Base-by-base conservation (phyloP, 306 rosid genomes). In the Quercus robur region DNA sequence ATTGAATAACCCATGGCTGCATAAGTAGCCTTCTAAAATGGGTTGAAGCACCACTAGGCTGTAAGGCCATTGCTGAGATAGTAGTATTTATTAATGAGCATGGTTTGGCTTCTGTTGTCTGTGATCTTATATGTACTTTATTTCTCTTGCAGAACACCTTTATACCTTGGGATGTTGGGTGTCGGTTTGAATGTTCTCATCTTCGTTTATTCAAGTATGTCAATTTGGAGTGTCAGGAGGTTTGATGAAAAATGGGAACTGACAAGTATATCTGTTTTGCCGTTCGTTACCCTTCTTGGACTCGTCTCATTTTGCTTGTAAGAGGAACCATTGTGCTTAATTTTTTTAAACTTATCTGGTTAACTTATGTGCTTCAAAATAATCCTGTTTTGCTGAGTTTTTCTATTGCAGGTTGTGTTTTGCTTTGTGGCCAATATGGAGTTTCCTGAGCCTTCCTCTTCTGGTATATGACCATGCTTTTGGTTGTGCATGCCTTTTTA, bases 371-470 rank as follows among this genome's bases (percentile, higher is more conserved):
- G 69, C 75, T 57, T 56, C 8, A 25, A 10, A 28, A 21, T 77
- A 77, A 64, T 82, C 73, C 59, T 77, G 70, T 76, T 80, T 81
- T 70, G 21, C 87, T 88, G 76, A 85, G 73, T 9, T 73, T 51
- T 28, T 6, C 12, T 62, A 44, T 80, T 81, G 55, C 77, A 96
- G 99, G 86, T 85, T 96, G 78, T 77, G 92, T 79, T 96, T 89
- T 82, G 98, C 99, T 30, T 83, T 96, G 83, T 95, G 99, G 99
- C 98, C 99, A 77, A 90, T 95, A 62, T 95, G 98, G 97, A 84
- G 94, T 77, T 90, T 91, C 89, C 89, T 96, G 86, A 89, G 97
- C 35, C 88, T 96, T 80, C 99, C 99, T 70, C 99, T 96, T 83
- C 85, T 96, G 97, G 99, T 96, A 93, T 74, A 78, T 77, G 72